A percentile compares a stretch with the other conserved stretches of the same genome.
Conservation (phyloP, 73 alveolate species). For the Paraurostyla sp. region DNA sequence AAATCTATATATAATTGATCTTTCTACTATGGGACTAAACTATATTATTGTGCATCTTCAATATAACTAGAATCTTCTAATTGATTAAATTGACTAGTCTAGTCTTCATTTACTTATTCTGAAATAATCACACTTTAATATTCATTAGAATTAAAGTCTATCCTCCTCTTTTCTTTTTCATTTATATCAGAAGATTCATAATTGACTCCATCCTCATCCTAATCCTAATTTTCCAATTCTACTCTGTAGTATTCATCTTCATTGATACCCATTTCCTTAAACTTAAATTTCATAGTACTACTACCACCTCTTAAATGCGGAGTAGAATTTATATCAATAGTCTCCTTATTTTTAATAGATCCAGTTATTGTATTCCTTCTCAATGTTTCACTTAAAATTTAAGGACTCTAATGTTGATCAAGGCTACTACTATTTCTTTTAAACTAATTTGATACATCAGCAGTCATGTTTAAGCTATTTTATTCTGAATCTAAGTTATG, state of each 20-base stretch:
- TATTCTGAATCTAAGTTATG: not conserved
- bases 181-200: not conserved
- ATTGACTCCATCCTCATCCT: conserved; percentile 2
- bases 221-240: not conserved
- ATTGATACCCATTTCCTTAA: not conserved
- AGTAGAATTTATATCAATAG: not conserved
- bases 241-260: too few species aligned
- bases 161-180: too few species aligned
- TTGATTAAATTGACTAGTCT: conserved; percentile 9
- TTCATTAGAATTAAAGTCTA: not conserved
- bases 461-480: not conserved
- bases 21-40: not conserved
- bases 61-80: conserved; percentile 11
- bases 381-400: too few species aligned
- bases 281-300: not conserved
- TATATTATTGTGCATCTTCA: not conserved
- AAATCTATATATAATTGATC: not conserved
- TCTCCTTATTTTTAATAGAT: not conserved
- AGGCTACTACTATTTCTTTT: not conserved
- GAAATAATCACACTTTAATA: not conserved
- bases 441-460: not conserved
- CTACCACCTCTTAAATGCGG: not conserved
- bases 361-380: not conserved
- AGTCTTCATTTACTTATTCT: not conserved
- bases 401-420: too few species aligned